Percentiles rank a stretch among this genome's conserved stretches.
phyloP scores from a whole-genome alignment of 768 basidiomycete genomes.

The Pulveroboletus ravenelii region DNA sequence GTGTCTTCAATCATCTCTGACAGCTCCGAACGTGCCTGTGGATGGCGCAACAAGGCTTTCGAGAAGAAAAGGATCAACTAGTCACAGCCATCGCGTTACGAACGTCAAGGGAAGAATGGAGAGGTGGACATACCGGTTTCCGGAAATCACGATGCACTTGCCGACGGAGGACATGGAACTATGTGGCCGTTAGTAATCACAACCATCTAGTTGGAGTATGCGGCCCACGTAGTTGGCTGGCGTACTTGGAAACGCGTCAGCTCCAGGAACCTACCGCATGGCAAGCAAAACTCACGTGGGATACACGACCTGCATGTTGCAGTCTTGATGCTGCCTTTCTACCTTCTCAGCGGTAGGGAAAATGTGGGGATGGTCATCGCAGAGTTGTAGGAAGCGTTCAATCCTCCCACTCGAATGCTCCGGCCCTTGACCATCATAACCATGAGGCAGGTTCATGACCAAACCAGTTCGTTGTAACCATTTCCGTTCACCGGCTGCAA shows the following conservation, averaged over 20 bases:
- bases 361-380: constrained; percentile 91
- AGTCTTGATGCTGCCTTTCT: constrained; percentile 96
- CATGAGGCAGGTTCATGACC: constrained; percentile 87
- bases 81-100: neutral
- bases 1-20: constrained; percentile 88
- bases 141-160: constrained; percentile 98
- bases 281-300: constrained; percentile 62
- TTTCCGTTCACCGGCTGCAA: constrained; percentile 94
- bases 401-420: constrained; percentile 96
- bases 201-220: neutral
- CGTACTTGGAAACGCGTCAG: constrained; percentile 48
- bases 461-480: constrained; percentile 94
- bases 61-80: constrained; percentile 96
- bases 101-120: neutral
- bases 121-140: constrained; percentile 68
- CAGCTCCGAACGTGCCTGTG: constrained; percentile 81
- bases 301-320: constrained; percentile 99
- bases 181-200: constrained; percentile 11
- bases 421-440: constrained; percentile 97
- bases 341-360: constrained; percentile 88
- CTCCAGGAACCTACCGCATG: neutral
- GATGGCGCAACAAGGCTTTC: constrained; percentile 92
- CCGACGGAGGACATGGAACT: constrained; percentile 96
- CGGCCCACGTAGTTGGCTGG: constrained; percentile 81
- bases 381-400: constrained; percentile 95